Evolutionary conservation across 441 rosid genomes (phyloP).

Genomic region (Euphorbia schlechtendalii): DNA sequence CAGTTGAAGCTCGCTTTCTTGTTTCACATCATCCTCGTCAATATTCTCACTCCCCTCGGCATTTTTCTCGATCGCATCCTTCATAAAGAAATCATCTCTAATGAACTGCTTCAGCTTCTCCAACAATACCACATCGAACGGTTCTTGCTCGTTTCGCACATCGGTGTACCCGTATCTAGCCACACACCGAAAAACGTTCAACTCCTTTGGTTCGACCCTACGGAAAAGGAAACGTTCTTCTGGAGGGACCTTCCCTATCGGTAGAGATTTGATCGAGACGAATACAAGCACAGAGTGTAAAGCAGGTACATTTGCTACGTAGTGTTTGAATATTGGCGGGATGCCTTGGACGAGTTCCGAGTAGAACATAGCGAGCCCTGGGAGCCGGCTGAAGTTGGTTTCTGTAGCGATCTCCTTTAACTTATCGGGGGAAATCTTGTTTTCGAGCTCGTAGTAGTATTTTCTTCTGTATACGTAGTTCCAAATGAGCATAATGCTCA

Average conservation of each 20-base stretch:
- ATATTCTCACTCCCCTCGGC: no score
- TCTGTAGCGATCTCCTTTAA: slow-evolving; percentile 22
- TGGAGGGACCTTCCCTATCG: slow-evolving; percentile 29
- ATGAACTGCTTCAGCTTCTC: slow-evolving; percentile 38
- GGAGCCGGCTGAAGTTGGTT: slow-evolving; percentile 25
- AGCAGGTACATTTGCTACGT: slow-evolving; percentile 22
- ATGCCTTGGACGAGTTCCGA: slow-evolving; percentile 47
- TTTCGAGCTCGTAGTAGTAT: slow-evolving; percentile 41
- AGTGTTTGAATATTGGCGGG: slow-evolving; percentile 47
- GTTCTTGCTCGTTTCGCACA: slow-evolving; percentile 28
- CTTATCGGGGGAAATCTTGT: slow-evolving; percentile 36
- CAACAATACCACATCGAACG: slow-evolving; percentile 35
- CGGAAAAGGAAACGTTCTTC: slow-evolving; percentile 37
- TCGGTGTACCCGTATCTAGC: slow-evolving; percentile 54
- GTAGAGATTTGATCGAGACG: slow-evolving; percentile 42
- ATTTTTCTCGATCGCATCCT: no score
- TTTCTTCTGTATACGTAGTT: slow-evolving; percentile 38
- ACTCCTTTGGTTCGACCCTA: slow-evolving; percentile 33
- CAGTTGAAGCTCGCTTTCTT: no score
- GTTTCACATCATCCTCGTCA: slow-evolving; percentile 6
- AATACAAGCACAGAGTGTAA: slow-evolving; percentile 28
- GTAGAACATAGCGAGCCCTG: slow-evolving; percentile 51
- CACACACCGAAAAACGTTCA: slow-evolving; percentile 38
- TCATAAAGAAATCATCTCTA: slow-evolving; percentile 15
- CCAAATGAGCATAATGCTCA: slow-evolving; percentile 44